These are phyloP conservation scores for Boletus holoroseus DNA, from an alignment of 1,284 basidiomycete species.

Conservation along the genomic window DNA sequence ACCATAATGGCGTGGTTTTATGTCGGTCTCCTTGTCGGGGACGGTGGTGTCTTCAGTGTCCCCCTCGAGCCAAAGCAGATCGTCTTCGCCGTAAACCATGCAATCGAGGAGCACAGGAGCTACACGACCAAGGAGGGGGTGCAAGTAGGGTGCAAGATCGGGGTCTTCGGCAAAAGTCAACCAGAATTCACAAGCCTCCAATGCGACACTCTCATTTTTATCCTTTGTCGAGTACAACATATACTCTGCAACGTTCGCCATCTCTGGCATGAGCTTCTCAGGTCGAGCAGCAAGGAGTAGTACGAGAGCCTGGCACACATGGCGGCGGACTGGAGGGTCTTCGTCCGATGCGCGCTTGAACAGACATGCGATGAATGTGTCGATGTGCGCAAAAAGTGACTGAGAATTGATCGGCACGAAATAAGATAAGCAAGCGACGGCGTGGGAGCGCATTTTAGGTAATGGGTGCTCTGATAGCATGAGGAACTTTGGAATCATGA, in stretches of 20 bases:
- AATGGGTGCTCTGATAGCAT: slow-evolving; percentile 77
- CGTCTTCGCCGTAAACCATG: slow-evolving; percentile 97
- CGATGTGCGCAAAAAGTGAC: slow-evolving; percentile 86
- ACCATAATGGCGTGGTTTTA: slow-evolving; percentile 92
- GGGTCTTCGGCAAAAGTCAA: slow-evolving; percentile 97
- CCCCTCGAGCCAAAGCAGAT: slow-evolving; percentile 92
- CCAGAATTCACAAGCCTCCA: slow-evolving; percentile 99
- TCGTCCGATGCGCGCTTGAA: slow-evolving; percentile 95
- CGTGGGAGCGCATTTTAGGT: slow-evolving; percentile 87
- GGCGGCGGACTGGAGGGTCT: slow-evolving; percentile 86
- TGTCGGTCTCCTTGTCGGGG: slow-evolving; percentile 90
- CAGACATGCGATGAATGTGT: slow-evolving; percentile 85
- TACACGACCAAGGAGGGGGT: slow-evolving; percentile 81
- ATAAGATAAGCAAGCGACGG: slow-evolving; percentile 90
- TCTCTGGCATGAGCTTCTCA: slow-evolving; percentile 95
- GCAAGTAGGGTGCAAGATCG: slow-evolving; percentile 77
- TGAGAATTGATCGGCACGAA: slow-evolving; percentile 83
- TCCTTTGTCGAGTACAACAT: slow-evolving; percentile 99
- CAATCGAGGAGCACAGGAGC: slow-evolving; percentile 93
- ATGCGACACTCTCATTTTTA: slow-evolving; percentile 89
- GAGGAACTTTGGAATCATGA: slow-evolving; percentile 94
- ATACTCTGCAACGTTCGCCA: slow-evolving; percentile 94
- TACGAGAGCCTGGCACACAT: slow-evolving; percentile 95
- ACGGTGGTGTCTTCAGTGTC: slow-evolving; percentile 87
- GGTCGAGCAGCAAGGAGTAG: slow-evolving; percentile 88